phyloP scores from a whole-genome alignment of 106 monocot species.

The Dendrobium chrysotoxum region DNA sequence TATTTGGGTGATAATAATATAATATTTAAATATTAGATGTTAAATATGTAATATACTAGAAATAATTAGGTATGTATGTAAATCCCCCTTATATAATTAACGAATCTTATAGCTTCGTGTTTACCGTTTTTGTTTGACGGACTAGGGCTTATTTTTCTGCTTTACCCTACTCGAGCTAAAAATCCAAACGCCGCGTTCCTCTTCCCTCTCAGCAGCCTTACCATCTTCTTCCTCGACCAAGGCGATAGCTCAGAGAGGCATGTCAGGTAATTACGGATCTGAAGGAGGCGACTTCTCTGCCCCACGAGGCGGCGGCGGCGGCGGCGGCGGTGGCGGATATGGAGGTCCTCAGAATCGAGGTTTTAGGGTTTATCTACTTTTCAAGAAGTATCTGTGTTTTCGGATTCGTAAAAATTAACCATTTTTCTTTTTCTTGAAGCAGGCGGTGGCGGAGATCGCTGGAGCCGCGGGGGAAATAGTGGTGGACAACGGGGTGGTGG shows the following conservation, averaged over 20 bases:
- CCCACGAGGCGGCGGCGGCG: constrained; percentile 24
- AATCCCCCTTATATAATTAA: too few species aligned
- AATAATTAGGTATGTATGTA: too few species aligned
- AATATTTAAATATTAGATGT: too few species aligned
- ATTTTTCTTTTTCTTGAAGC: neutral
- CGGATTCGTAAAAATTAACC: neutral
- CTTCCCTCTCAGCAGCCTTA: neutral
- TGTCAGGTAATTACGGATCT: constrained; percentile 55
- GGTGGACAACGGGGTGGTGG: constrained; percentile 43
- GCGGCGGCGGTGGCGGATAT: constrained; percentile 34
- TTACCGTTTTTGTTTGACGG: too few species aligned
- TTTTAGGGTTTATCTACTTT: neutral
- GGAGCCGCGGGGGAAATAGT: constrained; percentile 27
- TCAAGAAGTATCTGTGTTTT: neutral
- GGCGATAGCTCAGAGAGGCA: constrained; percentile 5
- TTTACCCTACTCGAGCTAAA: neutral
- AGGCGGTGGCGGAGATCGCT: constrained; percentile 30
- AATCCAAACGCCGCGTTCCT: neutral
- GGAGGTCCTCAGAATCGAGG: constrained; percentile 36
- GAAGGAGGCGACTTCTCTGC: constrained; percentile 26
- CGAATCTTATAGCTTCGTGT: too few species aligned
- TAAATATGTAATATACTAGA: too few species aligned
- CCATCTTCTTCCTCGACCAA: neutral
- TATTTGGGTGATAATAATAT: too few species aligned
- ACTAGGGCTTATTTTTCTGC: too few species aligned